phyloP scores from a whole-genome alignment of 2,329 filamentous ascomycete species.

The Venturia carpophila region DNA sequence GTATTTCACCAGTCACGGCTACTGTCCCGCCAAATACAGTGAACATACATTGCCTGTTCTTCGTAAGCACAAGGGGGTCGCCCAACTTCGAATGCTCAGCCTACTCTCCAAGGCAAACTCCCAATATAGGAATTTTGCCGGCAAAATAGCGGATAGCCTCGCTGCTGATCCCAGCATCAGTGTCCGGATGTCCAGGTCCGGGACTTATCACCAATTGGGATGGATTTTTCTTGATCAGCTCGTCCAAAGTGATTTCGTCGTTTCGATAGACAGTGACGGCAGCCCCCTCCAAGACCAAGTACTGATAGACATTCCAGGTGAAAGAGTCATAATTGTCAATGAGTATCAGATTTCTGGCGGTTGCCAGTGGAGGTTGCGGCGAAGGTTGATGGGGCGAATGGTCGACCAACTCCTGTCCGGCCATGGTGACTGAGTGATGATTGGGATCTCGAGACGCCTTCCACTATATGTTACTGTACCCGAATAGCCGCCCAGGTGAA shows the following conservation, averaged over 20 bases:
- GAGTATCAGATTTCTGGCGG: slow-evolving; percentile 82
- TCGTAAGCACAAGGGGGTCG: neutral
- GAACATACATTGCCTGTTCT: slow-evolving; percentile 78
- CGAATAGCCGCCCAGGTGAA: neutral
- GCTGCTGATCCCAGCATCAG: slow-evolving; percentile 87
- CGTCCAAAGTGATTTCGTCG: slow-evolving; percentile 78
- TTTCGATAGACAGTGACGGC: slow-evolving; percentile 85
- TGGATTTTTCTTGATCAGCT: slow-evolving; percentile 74
- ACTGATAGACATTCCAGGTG: slow-evolving; percentile 99
- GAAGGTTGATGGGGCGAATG: slow-evolving; percentile 82
- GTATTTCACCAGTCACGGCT: slow-evolving; percentile 85
- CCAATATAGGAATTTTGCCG: slow-evolving; percentile 89
- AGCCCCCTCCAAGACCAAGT: slow-evolving; percentile 91
- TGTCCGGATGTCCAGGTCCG: slow-evolving; percentile 84
- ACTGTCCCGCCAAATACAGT: slow-evolving; percentile 88
- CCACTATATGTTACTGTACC: neutral
- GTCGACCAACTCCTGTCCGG: slow-evolving; percentile 47
- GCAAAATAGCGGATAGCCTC: slow-evolving; percentile 85
- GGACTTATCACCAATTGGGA: slow-evolving; percentile 94
- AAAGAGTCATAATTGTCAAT: slow-evolving; percentile 99
- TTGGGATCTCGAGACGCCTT: neutral
- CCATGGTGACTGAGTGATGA: neutral
- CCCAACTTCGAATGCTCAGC: slow-evolving; percentile 30
- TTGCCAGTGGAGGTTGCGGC: slow-evolving; percentile 62
- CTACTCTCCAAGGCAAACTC: slow-evolving; percentile 97